Base-by-base conservation (phyloP, 2,329 filamentous ascomycete genomes). In the Xylariaceae sp. region DNA sequence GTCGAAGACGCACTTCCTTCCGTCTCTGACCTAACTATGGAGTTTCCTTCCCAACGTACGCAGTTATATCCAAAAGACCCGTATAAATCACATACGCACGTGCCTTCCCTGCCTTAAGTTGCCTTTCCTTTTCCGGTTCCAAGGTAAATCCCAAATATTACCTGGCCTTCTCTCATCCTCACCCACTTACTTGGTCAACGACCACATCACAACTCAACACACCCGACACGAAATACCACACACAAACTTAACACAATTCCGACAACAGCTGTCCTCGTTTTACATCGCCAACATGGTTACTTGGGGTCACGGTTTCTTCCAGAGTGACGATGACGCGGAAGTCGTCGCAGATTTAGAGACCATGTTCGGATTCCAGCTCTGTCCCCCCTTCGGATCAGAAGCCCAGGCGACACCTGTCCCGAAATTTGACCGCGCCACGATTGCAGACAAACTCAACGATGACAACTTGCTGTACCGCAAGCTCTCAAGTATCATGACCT, bases 221-320 rank as follows among this genome's bases (percentile, higher is more conserved):
- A 30, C 23, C 23, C 23, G 5, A 30, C 23, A 5, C 23, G 4
- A 30, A 4, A 30, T 30, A 30, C 23, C 23, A 30, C 23, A 4
- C 23, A 30, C 23, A 30, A 30, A 30, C 23, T 30, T 30, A 30
- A 4, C 23, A 35, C 18, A 35, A 8, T 10, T 51, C 48, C 47
- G 23, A 5, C 23, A 42, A 13, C 37, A 42, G 18, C 53, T 35
- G n/a, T 17, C 9, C 42, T 11, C 17, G 2, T 18, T 10, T 49
- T 9, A 5, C 4, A 11, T 7, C 52, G n/a, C 39, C 17, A 64
- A 62, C 10, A 67, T 66, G 65, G 53, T 17, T 56, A 17, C 18
- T 45, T 68, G 66, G 66, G 66, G 63, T 37, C 55, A 37, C 52
- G 62, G 66, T 49, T 59, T 68, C 11, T 18, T 67, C 10, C 66